These are phyloP conservation scores for Bipolaris victoriae DNA, from an alignment of 2,329 filamentous ascomycete species.

Conservation along the genomic window DNA sequence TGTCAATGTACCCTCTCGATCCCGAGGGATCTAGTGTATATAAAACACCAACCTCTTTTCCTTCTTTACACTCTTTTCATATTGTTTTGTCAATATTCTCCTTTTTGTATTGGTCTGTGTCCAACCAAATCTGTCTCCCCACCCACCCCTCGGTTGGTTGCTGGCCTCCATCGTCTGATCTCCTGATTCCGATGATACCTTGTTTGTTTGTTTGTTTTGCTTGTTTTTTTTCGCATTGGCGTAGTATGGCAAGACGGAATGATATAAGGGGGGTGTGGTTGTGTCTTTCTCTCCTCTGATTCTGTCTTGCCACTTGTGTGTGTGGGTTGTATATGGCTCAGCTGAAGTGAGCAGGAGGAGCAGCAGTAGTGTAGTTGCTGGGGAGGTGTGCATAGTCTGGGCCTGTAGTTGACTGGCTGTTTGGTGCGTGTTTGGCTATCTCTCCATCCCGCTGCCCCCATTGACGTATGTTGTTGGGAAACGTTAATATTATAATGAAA, in stretches of 20 bases:
- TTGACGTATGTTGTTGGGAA: constrained; percentile 8
- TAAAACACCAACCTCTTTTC: constrained; percentile 6
- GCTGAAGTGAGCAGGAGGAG: background rate
- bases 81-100: constrained; percentile 2
- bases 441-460: background rate
- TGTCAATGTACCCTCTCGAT: constrained; percentile 3
- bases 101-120: constrained; percentile 12
- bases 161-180: constrained; percentile 4
- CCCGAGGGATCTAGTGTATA: constrained; percentile 1
- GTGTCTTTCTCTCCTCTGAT: background rate
- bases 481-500: constrained; percentile 19
- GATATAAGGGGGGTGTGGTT: background rate
- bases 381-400: background rate
- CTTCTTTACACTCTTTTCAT: constrained; percentile 11
- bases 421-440: background rate
- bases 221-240: constrained; percentile 2
- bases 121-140: background rate
- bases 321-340: background rate
- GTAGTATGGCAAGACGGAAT: constrained; percentile 14
- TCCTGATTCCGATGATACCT: constrained; percentile 5
- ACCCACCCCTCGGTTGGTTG: constrained; percentile 1
- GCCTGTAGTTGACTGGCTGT: background rate
- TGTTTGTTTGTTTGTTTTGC: constrained; percentile 1
- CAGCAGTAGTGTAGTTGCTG: background rate
- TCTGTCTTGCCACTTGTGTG: background rate